Evolutionary conservation across 106 monocot species (phyloP), one percentile per base, ranked within the genome.

Genomic region (Amphibolis antarctica): DNA sequence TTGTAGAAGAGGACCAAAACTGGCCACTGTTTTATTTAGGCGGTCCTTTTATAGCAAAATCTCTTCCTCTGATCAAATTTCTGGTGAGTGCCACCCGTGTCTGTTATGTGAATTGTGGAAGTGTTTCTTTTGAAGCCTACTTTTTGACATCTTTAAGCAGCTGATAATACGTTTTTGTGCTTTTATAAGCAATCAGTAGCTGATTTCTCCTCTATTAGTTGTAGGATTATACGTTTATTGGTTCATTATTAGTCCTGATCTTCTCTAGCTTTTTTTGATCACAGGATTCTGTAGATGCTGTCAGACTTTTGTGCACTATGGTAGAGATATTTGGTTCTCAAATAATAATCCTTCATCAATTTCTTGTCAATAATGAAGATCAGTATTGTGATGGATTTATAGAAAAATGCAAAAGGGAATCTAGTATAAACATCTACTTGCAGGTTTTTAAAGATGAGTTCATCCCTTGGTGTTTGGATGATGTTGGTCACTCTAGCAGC

Each of bases 381-480:
- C 69, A 69, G 17, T 28, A n/a, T 46, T 53, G 18, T 28, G 13
- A 44, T 45, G 49, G 44, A 46, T 50, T 22, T 12, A 51, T 44
- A 5, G 60, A 54, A 62, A 63, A 76, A 55, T 55, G 19, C 58
- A 64, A 58, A 36, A 66, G 65, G 13, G 66, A 76, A 58, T 59
- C 67, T 20, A 72, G 61, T 52, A 27, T 52, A 55, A 51, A 59
- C 14, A 13, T 53, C 9, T 86, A 83, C 74, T 50, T 94, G 57
- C 75, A 77, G 43, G 42, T 68, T 55, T 89, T 89, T 48, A 78
- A 69, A 43, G 74, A 77, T 65, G 89, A 83, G 23, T 68, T 84
- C 66, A 69, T 89, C 73, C 89, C 93, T 66, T 94, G 85, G 85
- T 94, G 93, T 71, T 73, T 94, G 43, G 24, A 64, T 52, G 64